Evolutionary conservation across 169 alveolate genomes (phyloP).

Genomic region (Plasmodium yoelii): DNA sequence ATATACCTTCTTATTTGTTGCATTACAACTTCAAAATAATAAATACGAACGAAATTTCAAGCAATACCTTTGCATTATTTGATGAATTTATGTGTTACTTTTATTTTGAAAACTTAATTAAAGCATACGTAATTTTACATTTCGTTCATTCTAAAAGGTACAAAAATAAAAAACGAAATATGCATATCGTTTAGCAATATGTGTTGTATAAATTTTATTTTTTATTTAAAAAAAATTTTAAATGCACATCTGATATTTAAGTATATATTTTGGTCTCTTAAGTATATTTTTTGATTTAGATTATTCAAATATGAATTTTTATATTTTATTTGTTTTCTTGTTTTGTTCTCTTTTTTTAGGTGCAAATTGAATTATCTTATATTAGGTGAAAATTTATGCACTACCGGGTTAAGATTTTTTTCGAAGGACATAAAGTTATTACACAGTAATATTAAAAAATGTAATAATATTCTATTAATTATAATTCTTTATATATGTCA

Average conservation of each 20-base stretch:
- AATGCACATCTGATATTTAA: not conserved
- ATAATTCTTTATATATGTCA: not conserved
- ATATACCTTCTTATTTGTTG: conserved; percentile 49
- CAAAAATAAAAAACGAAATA: not conserved
- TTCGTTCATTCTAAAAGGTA: conserved; percentile 45
- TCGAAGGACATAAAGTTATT: conserved; percentile 26
- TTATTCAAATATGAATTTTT: not conserved
- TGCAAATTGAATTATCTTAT: conserved; percentile 20
- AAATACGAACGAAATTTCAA: not conserved
- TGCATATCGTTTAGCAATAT: not conserved
- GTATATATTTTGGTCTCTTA: not conserved
- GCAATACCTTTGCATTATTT: not conserved
- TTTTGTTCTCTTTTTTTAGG: conserved; percentile 26
- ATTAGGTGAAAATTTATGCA: conserved; percentile 53
- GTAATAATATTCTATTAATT: not conserved
- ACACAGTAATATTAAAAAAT: conserved; percentile 23
- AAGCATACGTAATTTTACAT: conserved; percentile 41
- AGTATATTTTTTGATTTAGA: not conserved
- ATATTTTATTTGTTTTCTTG: not conserved
- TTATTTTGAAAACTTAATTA: conserved; percentile 37
- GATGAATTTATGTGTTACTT: conserved; percentile 12
- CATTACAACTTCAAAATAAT: conserved; percentile 33
- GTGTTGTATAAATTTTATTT: no score
- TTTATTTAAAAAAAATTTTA: no score
- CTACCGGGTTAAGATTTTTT: conserved; percentile 27